Conservation (phyloP, 768 basidiomycete species). For the Suillus paluster region DNA sequence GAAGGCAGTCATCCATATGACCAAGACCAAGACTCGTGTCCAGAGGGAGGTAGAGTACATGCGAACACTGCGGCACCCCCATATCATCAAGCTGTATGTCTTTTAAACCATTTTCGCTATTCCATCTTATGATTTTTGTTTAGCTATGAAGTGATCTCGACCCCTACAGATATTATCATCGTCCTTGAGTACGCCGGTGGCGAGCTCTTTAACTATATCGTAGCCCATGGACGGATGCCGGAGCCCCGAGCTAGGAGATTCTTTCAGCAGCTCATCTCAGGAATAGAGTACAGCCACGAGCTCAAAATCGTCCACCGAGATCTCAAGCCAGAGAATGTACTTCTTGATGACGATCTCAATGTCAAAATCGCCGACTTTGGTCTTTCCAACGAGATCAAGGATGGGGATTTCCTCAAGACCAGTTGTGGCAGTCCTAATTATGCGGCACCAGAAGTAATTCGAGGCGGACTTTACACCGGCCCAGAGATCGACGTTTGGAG, state of each 20-base stretch:
- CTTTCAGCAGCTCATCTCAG: conserved; percentile 98
- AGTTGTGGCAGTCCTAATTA: conserved; percentile 99
- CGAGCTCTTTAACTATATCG: conserved; percentile 98
- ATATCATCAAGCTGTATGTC: conserved; percentile 94
- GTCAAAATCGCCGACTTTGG: conserved; percentile 99
- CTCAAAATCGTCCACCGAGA: conserved; percentile 98
- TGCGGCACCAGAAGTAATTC: conserved; percentile 97
- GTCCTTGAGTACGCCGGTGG: conserved; percentile 96
- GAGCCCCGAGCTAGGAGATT: conserved; percentile 88
- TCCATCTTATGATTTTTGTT: conserved; percentile 11
- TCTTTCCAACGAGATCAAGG: conserved; percentile 92
- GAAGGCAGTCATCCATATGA: conserved; percentile 89
- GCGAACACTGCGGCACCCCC: conserved; percentile 90
- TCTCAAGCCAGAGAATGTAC: conserved; percentile 95
- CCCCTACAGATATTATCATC: conserved; percentile 95
- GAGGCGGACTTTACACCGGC: conserved; percentile 93
- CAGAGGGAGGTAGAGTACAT: conserved; percentile 97
- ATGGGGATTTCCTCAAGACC: conserved; percentile 96
- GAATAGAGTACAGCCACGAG: conserved; percentile 95
- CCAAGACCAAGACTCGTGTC: conserved; percentile 91
- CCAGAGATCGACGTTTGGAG: conserved; percentile 99
- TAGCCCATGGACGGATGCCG: conserved; percentile 88
- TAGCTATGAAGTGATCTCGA: conserved; percentile 90
- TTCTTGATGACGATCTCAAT: conserved; percentile 82
- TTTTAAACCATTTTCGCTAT: background rate